These are phyloP conservation scores for Raddia guianensis DNA, from an alignment of 176 grass and related monocot species.

Conservation along the genomic window DNA sequence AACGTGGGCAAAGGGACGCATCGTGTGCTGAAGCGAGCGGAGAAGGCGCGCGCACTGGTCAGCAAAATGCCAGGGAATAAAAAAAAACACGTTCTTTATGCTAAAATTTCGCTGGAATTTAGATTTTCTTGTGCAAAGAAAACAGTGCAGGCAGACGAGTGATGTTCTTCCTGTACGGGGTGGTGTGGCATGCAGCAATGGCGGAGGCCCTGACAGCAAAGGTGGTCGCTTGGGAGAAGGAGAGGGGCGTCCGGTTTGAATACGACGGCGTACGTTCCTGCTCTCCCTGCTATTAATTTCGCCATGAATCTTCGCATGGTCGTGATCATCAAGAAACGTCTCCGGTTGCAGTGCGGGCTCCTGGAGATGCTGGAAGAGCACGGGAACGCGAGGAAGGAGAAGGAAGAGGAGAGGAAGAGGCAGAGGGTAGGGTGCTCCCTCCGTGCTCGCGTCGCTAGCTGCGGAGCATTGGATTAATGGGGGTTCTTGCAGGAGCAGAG, in stretches of 20 bases:
- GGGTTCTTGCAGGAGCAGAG: constrained; percentile 38
- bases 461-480: too few relatives aligned
- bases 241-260: constrained; percentile 53
- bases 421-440: constrained; percentile 27
- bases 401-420: constrained; percentile 49
- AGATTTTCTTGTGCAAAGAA: too few relatives aligned
- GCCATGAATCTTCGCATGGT: too few relatives aligned
- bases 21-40: constrained; percentile 63
- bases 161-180: neutral
- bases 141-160: neutral
- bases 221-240: constrained; percentile 71
- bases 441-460: neutral
- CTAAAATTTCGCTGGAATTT: too few relatives aligned
- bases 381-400: constrained; percentile 43
- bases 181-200: constrained; percentile 50
- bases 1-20: constrained; percentile 74
- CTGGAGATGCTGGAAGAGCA: constrained; percentile 47
- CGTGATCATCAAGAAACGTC: neutral
- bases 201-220: constrained; percentile 61
- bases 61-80: constrained; percentile 71
- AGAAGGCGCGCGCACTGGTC: constrained; percentile 74
- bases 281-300: too few relatives aligned
- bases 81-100: neutral
- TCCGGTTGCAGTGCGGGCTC: constrained; percentile 34
- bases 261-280: constrained; percentile 79